Evolutionary conservation across 164 flowering plant species (phyloP).

Genomic region (Vitis rotundifolia): DNA sequence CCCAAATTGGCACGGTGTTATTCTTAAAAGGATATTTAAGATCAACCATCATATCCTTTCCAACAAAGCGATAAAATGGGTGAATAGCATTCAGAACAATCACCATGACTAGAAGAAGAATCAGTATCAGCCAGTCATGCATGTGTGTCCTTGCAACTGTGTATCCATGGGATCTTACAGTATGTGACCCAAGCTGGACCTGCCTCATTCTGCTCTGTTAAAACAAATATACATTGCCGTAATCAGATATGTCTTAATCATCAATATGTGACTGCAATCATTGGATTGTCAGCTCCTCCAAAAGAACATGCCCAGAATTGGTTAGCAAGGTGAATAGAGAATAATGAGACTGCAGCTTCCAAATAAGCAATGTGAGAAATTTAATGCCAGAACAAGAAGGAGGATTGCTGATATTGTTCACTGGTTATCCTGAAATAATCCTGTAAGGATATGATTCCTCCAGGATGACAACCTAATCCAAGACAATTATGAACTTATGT

Average conservation of each 20-base stretch:
- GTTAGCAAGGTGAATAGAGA: not conserved
- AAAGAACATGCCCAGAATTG: not conserved
- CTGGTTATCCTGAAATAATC: too few species aligned
- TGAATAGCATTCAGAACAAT: constrained; percentile 21
- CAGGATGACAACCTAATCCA: too few species aligned
- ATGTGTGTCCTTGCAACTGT: constrained; percentile 35
- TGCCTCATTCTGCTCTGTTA: constrained; percentile 23
- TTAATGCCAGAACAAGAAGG: too few species aligned
- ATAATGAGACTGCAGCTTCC: not conserved
- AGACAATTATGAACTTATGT: too few species aligned
- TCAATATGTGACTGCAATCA: not conserved
- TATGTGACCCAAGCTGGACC: constrained; percentile 29
- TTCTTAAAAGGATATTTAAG: constrained; percentile 48
- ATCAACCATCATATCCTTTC: constrained; percentile 57
- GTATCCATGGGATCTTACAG: constrained; percentile 45
- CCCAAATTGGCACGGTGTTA: constrained; percentile 53
- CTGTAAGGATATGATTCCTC: too few species aligned
- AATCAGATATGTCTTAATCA: not conserved
- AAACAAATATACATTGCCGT: not conserved
- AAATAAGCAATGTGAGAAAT: not conserved
- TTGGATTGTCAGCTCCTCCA: not conserved
- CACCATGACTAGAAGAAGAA: constrained; percentile 35
- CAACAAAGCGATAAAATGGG: constrained; percentile 59
- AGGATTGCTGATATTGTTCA: too few species aligned
- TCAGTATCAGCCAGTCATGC: constrained; percentile 53